A percentile compares a stretch with the other conserved stretches of the same genome.
Evolutionary conservation across 257 asterid genomes (phyloP).

Genomic region (Nicotiana tabacum): DNA sequence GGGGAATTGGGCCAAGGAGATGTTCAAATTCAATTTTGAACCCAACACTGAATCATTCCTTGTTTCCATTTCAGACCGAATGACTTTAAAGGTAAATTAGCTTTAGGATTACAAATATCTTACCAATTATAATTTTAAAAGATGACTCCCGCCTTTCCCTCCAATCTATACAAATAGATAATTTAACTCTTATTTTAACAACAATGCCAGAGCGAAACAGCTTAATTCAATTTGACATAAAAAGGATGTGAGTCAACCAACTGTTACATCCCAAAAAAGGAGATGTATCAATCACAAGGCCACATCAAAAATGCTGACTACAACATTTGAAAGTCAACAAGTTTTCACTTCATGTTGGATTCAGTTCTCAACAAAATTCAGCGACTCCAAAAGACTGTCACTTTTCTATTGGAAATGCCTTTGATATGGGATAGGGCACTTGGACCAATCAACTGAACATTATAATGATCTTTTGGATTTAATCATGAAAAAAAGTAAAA

Average conservation of each 20-base stretch:
- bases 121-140: not conserved
- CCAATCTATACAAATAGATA: not conserved
- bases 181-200: not conserved
- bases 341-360: not conserved
- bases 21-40: not conserved
- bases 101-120: not conserved
- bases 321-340: not conserved
- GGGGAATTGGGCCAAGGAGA: not conserved
- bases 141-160: not conserved
- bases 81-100: not conserved
- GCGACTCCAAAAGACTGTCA: not conserved
- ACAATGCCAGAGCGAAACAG: not conserved
- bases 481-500: not conserved
- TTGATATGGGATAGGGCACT: not conserved
- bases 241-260: conserved; percentile 1
- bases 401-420: not conserved
- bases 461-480: not conserved
- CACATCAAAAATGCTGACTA: not conserved
- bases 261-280: not conserved
- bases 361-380: not conserved
- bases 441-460: not conserved
- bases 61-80: not conserved
- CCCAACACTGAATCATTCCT: not conserved
- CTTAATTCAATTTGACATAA: not conserved
- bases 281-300: not conserved